A percentile compares a stretch with the other conserved stretches of the same genome.
phyloP scores from a whole-genome alignment of 1,284 basidiomycete genomes.

The Omphalotus olearius region DNA sequence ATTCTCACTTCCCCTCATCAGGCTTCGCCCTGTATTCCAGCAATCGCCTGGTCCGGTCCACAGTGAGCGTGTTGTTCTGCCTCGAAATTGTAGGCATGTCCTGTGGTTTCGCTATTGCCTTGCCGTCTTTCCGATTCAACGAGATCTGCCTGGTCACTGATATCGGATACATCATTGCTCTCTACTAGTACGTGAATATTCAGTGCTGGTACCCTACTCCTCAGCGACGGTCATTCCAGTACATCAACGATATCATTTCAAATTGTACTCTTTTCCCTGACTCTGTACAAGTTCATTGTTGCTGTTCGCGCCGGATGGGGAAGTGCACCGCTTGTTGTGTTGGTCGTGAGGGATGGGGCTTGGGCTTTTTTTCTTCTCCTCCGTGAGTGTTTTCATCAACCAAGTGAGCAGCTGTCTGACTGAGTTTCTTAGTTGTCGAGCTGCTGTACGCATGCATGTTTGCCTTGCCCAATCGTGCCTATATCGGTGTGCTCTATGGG shows the following conservation, averaged over 20 bases:
- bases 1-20: neutral
- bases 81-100: neutral
- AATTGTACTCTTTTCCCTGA: constrained; percentile 3
- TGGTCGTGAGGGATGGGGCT: constrained; percentile 8
- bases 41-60: neutral
- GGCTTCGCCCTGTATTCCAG: constrained; percentile 1
- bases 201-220: neutral
- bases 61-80: neutral
- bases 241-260: neutral
- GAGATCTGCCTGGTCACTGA: neutral
- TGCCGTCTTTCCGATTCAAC: constrained; percentile 1
- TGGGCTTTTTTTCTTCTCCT: constrained; percentile 9
- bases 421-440: constrained; percentile 20
- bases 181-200: neutral
- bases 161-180: neutral
- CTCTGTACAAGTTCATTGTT: constrained; percentile 3
- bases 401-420: neutral
- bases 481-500: constrained; percentile 27
- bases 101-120: constrained; percentile 1
- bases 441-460: constrained; percentile 24
- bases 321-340: neutral
- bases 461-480: constrained; percentile 22
- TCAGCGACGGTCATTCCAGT: neutral
- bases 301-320: neutral
- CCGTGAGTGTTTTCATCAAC: neutral